Conservation (phyloP, 2,329 filamentous ascomycete species). For the Annulohypoxylon truncatum region DNA sequence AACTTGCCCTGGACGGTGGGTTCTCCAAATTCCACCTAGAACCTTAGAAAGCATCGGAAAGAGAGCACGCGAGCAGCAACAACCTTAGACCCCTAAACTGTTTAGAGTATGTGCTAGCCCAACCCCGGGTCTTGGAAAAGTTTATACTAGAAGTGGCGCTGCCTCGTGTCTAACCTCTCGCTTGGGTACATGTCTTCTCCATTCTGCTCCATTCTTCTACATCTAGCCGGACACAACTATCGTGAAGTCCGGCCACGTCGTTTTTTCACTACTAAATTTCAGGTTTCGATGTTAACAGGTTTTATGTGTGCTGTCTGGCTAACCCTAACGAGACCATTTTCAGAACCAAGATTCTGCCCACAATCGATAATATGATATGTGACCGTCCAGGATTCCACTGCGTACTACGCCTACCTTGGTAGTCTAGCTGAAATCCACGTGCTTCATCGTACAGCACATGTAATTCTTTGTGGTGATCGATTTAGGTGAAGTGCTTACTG, state of each 20-base stretch:
- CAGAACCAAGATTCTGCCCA: background rate
- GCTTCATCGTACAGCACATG: background rate
- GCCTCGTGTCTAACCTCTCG: conserved; percentile 2
- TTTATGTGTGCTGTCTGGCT: background rate
- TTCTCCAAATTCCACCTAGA: background rate
- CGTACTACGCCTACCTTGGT: background rate
- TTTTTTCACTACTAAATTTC: background rate
- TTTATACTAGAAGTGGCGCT: background rate
- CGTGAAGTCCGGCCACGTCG: background rate
- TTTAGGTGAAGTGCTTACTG: background rate
- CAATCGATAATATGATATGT: background rate
- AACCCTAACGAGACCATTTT: background rate
- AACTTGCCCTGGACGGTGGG: background rate
- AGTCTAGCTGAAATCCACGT: background rate
- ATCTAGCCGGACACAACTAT: conserved; percentile 15
- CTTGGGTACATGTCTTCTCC: conserved; percentile 5
- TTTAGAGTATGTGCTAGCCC: background rate
- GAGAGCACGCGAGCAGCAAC: conserved; percentile 2
- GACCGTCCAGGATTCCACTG: background rate
- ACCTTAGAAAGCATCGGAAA: background rate
- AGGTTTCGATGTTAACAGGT: background rate
- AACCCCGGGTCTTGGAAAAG: background rate
- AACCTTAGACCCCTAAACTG: background rate
- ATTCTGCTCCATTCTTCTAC: conserved; percentile 19
- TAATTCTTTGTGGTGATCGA: background rate